phyloP scores from a whole-genome alignment of 805 yeast genomes.

The Candida dendrica region DNA sequence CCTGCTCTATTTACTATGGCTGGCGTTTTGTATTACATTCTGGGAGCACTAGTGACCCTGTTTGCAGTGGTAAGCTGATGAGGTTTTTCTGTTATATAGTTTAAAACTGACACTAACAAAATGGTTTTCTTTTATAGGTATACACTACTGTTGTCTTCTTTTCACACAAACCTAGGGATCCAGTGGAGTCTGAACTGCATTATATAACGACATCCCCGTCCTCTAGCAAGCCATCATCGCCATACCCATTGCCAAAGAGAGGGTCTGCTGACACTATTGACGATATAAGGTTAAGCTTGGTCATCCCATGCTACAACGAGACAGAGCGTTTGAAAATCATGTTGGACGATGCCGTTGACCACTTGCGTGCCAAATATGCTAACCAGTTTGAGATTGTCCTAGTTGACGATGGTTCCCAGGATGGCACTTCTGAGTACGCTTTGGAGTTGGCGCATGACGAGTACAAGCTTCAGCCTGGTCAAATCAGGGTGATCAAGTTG shows the following conservation, averaged over 20 bases:
- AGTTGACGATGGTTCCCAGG: constrained; percentile 89
- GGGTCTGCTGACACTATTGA: constrained; percentile 14
- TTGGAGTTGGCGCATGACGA: constrained; percentile 43
- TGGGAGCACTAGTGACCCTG: neutral
- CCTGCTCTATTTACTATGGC: too few species aligned
- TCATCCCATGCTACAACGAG: constrained; percentile 94
- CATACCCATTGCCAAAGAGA: constrained; percentile 24
- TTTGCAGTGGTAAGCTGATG: neutral
- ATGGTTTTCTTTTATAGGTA: neutral
- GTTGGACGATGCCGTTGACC: constrained; percentile 62
- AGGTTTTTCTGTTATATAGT: neutral
- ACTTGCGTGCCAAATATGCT: constrained; percentile 33
- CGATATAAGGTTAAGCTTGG: constrained; percentile 58
- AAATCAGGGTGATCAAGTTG: constrained; percentile 64
- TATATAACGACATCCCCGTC: constrained; percentile 42
- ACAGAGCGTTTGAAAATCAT: constrained; percentile 59
- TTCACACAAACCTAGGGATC: constrained; percentile 58
- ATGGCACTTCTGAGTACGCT: constrained; percentile 71
- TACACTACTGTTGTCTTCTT: constrained; percentile 22
- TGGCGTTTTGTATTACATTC: too few species aligned
- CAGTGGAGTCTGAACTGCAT: constrained; percentile 43
- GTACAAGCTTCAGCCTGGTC: constrained; percentile 44
- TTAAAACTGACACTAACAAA: neutral
- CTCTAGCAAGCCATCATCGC: constrained; percentile 23
- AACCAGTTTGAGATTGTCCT: constrained; percentile 67